Conservation (phyloP, 1,284 basidiomycete species). For the Pascua guehoae region DNA sequence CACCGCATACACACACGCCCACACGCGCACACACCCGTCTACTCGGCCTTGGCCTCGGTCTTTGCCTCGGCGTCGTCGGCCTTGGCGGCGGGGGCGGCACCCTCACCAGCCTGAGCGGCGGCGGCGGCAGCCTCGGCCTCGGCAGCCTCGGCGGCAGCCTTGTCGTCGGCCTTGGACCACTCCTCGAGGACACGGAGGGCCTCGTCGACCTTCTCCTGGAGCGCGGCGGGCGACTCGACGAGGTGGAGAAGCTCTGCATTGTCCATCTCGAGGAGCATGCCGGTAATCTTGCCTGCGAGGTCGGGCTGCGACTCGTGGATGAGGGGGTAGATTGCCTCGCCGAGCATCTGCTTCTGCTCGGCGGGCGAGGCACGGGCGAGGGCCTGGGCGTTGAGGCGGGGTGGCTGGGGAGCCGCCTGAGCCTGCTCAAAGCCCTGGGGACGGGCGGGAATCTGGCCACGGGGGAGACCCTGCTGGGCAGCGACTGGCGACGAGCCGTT, state of each 20-base stretch:
- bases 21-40: neutral
- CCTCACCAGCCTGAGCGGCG: slow-evolving; percentile 24
- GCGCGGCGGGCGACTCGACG: slow-evolving; percentile 71
- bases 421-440: slow-evolving; percentile 53
- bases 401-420: slow-evolving; percentile 29
- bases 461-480: slow-evolving; percentile 48
- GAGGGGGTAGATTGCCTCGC: slow-evolving; percentile 86
- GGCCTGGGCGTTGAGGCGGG: slow-evolving; percentile 52
- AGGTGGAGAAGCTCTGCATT: slow-evolving; percentile 83
- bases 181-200: slow-evolving; percentile 56
- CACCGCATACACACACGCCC: too few species aligned
- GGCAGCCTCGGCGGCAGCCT: slow-evolving; percentile 9
- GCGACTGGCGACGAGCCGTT: slow-evolving; percentile 48
- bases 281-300: slow-evolving; percentile 93
- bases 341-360: slow-evolving; percentile 96
- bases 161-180: slow-evolving; percentile 41
- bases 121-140: slow-evolving; percentile 23
- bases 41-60: slow-evolving; percentile 7
- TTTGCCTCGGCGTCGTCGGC: slow-evolving; percentile 5
- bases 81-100: slow-evolving; percentile 15
- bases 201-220: slow-evolving; percentile 83
- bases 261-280: slow-evolving; percentile 97
- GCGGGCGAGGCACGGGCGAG: slow-evolving; percentile 71
- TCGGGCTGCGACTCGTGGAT: slow-evolving; percentile 75
- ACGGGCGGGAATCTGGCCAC: slow-evolving; percentile 41